Evolutionary conservation across 2,329 filamentous ascomycete species (phyloP).

Genomic region (Cryphonectria nitschkei): DNA sequence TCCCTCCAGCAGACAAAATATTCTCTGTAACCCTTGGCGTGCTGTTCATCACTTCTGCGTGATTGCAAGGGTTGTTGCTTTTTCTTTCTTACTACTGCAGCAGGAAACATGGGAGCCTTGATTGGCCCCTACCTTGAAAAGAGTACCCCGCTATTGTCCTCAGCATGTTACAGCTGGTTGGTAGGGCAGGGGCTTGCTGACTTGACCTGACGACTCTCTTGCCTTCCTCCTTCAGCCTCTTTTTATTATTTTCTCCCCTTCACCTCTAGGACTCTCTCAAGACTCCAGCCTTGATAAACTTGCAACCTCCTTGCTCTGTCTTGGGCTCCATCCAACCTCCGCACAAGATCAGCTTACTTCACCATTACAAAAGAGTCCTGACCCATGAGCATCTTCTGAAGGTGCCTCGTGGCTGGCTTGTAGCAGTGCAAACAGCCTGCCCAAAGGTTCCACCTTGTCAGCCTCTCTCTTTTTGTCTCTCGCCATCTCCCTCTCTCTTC

Average conservation of each 20-base stretch:
- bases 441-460: background rate
- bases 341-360: background rate
- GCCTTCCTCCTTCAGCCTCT: background rate
- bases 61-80: too few species aligned
- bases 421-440: background rate
- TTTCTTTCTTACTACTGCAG: background rate
- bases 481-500: background rate
- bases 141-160: background rate
- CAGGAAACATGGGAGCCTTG: background rate
- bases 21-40: too few species aligned
- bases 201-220: background rate
- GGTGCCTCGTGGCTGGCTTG: background rate
- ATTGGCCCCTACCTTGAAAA: background rate
- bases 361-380: background rate
- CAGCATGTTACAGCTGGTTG: background rate
- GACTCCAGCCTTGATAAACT: background rate
- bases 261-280: background rate
- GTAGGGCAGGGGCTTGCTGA: background rate
- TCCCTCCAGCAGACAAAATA: background rate
- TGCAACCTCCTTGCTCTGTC: background rate
- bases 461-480: background rate
- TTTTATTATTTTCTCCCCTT: background rate
- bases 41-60: background rate
- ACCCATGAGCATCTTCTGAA: background rate
- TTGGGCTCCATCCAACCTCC: background rate